A percentile compares a stretch with the other conserved stretches of the same genome.
Conservation (phyloP, 768 basidiomycete species). For the Termitomyces sp. region DNA sequence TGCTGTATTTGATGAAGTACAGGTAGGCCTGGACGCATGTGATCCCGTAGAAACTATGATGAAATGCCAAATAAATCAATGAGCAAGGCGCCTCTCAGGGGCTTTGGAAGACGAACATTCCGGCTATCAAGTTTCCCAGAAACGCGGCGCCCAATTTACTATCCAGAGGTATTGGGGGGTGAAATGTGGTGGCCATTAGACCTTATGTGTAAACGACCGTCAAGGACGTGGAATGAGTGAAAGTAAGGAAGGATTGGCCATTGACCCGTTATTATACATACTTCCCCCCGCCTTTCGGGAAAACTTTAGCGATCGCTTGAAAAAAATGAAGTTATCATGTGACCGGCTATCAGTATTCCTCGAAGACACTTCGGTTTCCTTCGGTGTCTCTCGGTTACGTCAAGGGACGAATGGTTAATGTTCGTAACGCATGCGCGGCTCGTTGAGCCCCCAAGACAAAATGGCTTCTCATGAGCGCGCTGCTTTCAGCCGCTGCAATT, state of each 20-base stretch:
- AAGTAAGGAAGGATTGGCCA: not conserved
- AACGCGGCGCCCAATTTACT: conserved; percentile 42
- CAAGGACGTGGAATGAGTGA: not conserved
- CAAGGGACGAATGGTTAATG: not conserved
- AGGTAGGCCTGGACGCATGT: conserved; percentile 7
- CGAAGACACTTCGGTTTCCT: not conserved
- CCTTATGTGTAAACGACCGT: not conserved
- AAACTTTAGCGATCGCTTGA: not conserved
- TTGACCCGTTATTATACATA: not conserved
- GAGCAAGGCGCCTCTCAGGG: conserved; percentile 23
- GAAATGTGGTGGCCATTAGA: not conserved
- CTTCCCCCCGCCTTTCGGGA: not conserved
- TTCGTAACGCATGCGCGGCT: not conserved
- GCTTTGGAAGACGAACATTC: conserved; percentile 16
- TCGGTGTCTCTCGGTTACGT: not conserved
- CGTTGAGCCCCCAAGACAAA: not conserved
- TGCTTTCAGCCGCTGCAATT: not conserved
- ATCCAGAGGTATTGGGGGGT: conserved; percentile 18
- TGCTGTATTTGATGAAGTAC: conserved; percentile 1
- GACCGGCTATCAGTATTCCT: not conserved
- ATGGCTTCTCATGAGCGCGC: not conserved
- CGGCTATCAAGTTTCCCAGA: conserved; percentile 6
- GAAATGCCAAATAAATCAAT: not conserved
- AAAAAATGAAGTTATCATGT: not conserved
- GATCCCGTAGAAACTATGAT: conserved; percentile 7